A percentile compares a stretch with the other conserved stretches of the same genome.
phyloP scores from a whole-genome alignment of 306 rosid species.

The Datisca glomerata region DNA sequence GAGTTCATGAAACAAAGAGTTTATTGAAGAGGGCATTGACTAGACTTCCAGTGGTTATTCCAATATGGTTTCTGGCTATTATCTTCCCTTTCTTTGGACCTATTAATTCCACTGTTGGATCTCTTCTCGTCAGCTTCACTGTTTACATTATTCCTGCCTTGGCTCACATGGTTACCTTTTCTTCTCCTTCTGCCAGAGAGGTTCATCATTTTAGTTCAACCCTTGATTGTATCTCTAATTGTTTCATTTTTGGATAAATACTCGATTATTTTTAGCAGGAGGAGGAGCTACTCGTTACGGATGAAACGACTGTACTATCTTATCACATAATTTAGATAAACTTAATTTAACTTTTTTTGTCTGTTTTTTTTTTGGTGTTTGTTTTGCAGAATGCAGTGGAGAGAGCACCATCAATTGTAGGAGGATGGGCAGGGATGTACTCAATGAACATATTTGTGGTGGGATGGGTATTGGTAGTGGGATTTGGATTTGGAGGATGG shows the following conservation, averaged over 20 bases:
- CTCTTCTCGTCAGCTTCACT: slow-evolving; percentile 95
- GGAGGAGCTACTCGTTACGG: too few relatives aligned
- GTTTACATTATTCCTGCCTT: slow-evolving; percentile 94
- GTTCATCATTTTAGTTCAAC: slow-evolving; percentile 19
- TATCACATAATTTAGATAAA: too few relatives aligned
- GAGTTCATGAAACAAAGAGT: slow-evolving; percentile 83
- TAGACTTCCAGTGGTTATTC: slow-evolving; percentile 87
- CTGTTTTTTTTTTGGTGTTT: background rate
- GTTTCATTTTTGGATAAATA: background rate
- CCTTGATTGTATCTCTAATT: background rate
- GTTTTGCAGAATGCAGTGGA: slow-evolving; percentile 75
- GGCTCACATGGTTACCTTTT: slow-evolving; percentile 93
- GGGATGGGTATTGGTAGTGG: slow-evolving; percentile 82
- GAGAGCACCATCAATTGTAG: slow-evolving; percentile 68
- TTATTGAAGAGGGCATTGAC: slow-evolving; percentile 64
- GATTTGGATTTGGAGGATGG: slow-evolving; percentile 99
- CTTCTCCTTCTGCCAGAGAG: slow-evolving; percentile 77
- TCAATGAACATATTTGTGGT: slow-evolving; percentile 70
- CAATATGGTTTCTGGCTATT: slow-evolving; percentile 94
- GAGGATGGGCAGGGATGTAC: slow-evolving; percentile 85
- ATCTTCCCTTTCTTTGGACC: slow-evolving; percentile 98
- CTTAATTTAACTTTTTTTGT: background rate
- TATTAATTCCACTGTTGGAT: slow-evolving; percentile 91
- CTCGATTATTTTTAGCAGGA: too few relatives aligned
- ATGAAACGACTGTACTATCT: too few relatives aligned